phyloP scores from a whole-genome alignment of 345 rosid genomes.

The Anacardium occidentale region DNA sequence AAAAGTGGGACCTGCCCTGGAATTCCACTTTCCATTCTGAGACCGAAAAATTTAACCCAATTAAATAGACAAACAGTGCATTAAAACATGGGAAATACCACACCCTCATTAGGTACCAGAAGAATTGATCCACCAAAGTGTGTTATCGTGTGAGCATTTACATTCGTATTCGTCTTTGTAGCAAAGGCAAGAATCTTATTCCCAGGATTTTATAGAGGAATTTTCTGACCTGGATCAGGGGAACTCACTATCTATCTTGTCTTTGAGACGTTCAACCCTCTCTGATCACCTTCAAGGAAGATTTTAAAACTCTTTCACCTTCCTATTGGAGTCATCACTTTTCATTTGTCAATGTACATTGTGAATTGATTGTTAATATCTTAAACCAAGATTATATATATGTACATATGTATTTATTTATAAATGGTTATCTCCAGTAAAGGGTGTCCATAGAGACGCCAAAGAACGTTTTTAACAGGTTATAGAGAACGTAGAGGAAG shows the following conservation, averaged over 20 bases:
- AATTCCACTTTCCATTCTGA: constrained; percentile 50
- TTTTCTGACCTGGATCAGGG: constrained; percentile 48
- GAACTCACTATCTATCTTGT: constrained; percentile 62
- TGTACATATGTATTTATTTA: constrained; percentile 9
- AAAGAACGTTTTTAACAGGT: constrained; percentile 25
- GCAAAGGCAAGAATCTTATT: constrained; percentile 84
- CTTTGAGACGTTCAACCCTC: constrained; percentile 36
- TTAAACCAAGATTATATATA: constrained; percentile 15
- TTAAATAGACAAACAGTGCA: constrained; percentile 43
- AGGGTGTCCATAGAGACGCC: constrained; percentile 30
- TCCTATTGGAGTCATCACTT: constrained; percentile 33
- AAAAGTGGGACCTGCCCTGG: constrained; percentile 39
- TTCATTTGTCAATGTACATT: constrained; percentile 39
- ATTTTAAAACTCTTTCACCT: constrained; percentile 42
- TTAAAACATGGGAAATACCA: constrained; percentile 38
- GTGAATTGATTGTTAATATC: constrained; percentile 24
- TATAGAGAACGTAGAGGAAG: constrained; percentile 37
- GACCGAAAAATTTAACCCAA: constrained; percentile 28
- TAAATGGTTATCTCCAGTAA: constrained; percentile 27
- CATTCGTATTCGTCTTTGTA: constrained; percentile 46
- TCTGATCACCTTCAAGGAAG: constrained; percentile 50
- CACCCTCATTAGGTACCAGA: constrained; percentile 63
- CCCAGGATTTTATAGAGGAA: constrained; percentile 40
- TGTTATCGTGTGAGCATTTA: constrained; percentile 30
- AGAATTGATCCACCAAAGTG: constrained; percentile 67